These are phyloP conservation scores for Pythium vanterpoolii DNA, from an alignment of 352 stramenopile genomes.

Conservation along the genomic window DNA sequence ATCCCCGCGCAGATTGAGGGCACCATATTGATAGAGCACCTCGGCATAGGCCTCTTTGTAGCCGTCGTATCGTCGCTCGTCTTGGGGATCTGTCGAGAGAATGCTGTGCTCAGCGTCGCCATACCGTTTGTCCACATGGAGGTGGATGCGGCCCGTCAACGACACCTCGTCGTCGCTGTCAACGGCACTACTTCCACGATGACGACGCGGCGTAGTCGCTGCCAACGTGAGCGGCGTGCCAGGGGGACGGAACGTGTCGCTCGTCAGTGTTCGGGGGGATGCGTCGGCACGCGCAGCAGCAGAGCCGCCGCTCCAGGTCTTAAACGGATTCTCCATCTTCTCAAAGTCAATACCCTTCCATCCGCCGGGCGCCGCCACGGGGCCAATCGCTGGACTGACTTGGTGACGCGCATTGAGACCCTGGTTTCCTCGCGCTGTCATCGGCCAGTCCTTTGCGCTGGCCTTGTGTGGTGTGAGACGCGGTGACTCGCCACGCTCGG, in stretches of 20 bases:
- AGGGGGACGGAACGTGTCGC: conserved; percentile 50
- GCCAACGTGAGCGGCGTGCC: conserved; percentile 13
- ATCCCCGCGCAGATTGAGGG: conserved; percentile 63
- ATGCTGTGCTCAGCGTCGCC: conserved; percentile 39
- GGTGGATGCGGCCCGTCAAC: conserved; percentile 41
- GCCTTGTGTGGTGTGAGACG: neutral
- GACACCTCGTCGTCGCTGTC: conserved; percentile 30
- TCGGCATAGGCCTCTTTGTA: conserved; percentile 84
- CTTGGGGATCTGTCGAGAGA: conserved; percentile 44
- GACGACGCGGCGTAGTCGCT: conserved; percentile 23
- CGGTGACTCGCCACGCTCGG: conserved; percentile 1
- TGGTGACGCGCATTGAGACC: conserved; percentile 2
- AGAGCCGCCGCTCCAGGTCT: conserved; percentile 58
- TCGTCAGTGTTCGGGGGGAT: conserved; percentile 38
- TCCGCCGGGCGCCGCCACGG: conserved; percentile 8
- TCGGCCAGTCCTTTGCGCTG: conserved; percentile 40
- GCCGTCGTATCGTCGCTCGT: conserved; percentile 65
- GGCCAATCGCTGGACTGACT: neutral
- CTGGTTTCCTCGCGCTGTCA: neutral
- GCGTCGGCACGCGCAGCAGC: conserved; percentile 28
- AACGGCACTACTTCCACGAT: conserved; percentile 5
- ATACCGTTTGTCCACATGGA: conserved; percentile 44
- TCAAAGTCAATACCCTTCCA: conserved; percentile 72
- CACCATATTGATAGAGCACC: conserved; percentile 78
- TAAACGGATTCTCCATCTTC: conserved; percentile 65